These are phyloP conservation scores for Trichoderma erinaceum DNA, from an alignment of 495 filamentous ascomycete genomes.

Conservation along the genomic window DNA sequence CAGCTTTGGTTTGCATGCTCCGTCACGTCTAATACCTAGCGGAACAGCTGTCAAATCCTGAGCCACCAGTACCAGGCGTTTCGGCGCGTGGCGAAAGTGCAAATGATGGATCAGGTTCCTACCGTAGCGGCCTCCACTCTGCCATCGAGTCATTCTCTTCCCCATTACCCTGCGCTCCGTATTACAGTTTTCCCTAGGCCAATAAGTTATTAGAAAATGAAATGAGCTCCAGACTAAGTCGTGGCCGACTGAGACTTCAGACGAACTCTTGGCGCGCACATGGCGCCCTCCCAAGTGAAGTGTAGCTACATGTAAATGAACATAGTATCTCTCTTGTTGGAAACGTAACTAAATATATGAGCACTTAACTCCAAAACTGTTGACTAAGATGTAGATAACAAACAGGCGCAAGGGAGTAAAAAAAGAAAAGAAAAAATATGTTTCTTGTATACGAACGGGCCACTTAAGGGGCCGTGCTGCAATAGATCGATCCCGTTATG, in stretches of 20 bases:
- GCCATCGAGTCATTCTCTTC: background rate
- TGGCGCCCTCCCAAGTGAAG: background rate
- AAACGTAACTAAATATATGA: background rate
- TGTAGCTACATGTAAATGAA: background rate
- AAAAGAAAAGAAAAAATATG: background rate
- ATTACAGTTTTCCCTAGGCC: background rate
- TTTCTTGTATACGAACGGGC: background rate
- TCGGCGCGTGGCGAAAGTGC: background rate
- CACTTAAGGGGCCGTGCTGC: background rate
- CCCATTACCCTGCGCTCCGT: background rate
- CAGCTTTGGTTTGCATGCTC: too few species aligned
- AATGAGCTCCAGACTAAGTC: background rate
- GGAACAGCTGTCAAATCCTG: background rate
- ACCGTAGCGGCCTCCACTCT: conserved; percentile 1
- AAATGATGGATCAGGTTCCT: background rate
- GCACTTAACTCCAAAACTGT: background rate
- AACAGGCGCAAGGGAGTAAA: background rate
- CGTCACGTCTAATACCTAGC: too few species aligned
- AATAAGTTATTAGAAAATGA: background rate
- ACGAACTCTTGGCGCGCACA: background rate
- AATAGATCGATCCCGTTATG: conserved; percentile 8
- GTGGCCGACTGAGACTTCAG: background rate
- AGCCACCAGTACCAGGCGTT: background rate
- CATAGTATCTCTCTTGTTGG: background rate
- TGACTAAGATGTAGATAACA: background rate